These are phyloP conservation scores for Sporisorium scitamineum DNA, from an alignment of 1,284 basidiomycete species.

Conservation along the genomic window DNA sequence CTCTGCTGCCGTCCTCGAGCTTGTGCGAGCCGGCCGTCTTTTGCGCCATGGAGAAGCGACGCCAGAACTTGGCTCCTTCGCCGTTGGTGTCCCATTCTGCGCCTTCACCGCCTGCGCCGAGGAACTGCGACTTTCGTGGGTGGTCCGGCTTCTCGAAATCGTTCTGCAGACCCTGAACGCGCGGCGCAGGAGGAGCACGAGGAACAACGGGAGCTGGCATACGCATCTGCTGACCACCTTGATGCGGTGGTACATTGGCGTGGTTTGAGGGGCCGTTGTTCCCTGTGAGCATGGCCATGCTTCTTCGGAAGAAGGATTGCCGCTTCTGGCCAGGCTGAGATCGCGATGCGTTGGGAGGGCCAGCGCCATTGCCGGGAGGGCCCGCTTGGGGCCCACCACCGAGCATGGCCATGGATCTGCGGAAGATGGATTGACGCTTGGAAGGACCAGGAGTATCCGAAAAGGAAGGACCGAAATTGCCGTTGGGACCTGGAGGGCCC, in stretches of 20 bases:
- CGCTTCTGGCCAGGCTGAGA: slow-evolving; percentile 30
- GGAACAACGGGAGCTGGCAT: slow-evolving; percentile 25
- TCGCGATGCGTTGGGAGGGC: slow-evolving; percentile 9
- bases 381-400: slow-evolving; percentile 26
- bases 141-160: slow-evolving; percentile 56
- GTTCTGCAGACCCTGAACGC: slow-evolving; percentile 50
- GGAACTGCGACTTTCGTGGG: slow-evolving; percentile 56
- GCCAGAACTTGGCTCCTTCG: slow-evolving; percentile 63
- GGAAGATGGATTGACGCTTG: slow-evolving; percentile 51
- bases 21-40: slow-evolving; percentile 41
- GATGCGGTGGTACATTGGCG: slow-evolving; percentile 9
- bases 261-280: slow-evolving; percentile 2
- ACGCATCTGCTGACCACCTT: slow-evolving; percentile 30
- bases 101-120: slow-evolving; percentile 57
- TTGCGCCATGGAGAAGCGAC: slow-evolving; percentile 58
- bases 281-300: slow-evolving; percentile 57
- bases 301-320: slow-evolving; percentile 53
- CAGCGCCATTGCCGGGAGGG: slow-evolving; percentile 16
- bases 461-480: slow-evolving; percentile 43
- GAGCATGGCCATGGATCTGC: slow-evolving; percentile 55
- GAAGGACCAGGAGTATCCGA: slow-evolving; percentile 42
- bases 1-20: slow-evolving; percentile 41
- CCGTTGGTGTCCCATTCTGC: slow-evolving; percentile 63
- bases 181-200: slow-evolving; percentile 30
- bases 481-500: slow-evolving; percentile 23